Conservation (phyloP, 1,139 yeast species). For the Blastobotrys illinoisensis region DNA sequence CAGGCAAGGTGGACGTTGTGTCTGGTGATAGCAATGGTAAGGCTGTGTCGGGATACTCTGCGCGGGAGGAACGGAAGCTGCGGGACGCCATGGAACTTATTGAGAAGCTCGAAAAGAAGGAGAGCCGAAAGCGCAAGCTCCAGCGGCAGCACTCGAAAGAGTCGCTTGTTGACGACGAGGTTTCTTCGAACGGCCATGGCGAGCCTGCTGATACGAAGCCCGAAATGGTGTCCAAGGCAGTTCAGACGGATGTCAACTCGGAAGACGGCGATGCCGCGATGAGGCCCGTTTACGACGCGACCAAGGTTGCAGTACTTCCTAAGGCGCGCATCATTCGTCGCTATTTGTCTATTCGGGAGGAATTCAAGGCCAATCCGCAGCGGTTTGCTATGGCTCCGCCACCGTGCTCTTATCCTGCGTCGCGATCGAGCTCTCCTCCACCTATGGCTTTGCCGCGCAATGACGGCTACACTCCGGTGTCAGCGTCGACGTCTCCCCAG, state of each 20-base stretch:
- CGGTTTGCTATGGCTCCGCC: not conserved
- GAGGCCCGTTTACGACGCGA: not conserved
- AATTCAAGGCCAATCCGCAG: not conserved
- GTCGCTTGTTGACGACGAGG: not conserved
- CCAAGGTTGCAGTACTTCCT: not conserved
- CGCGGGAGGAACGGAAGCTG: conserved; percentile 27
- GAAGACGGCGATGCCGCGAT: not conserved
- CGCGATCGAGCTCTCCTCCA: conserved; percentile 5
- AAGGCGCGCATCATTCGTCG: not conserved
- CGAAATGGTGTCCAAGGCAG: not conserved
- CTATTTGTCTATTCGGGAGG: not conserved
- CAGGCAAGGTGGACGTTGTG: conserved; percentile 8
- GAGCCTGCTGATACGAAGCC: not conserved
- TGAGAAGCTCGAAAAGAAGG: conserved; percentile 21
- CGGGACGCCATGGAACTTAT: conserved; percentile 27
- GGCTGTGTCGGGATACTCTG: conserved; percentile 19
- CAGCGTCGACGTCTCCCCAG: conserved; percentile 24
- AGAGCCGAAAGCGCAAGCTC: conserved; percentile 9
- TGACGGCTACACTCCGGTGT: conserved; percentile 20
- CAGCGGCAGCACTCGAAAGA: conserved; percentile 2
- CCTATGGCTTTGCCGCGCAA: conserved; percentile 7
- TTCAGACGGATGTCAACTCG: not conserved
- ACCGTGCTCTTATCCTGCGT: not conserved
- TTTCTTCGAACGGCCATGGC: not conserved
- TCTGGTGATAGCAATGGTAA: conserved; percentile 6